Evolutionary conservation across 1,139 yeast species (phyloP), one percentile per base, ranked within the genome.

Genomic region (Sugiyamaella castrensis): DNA sequence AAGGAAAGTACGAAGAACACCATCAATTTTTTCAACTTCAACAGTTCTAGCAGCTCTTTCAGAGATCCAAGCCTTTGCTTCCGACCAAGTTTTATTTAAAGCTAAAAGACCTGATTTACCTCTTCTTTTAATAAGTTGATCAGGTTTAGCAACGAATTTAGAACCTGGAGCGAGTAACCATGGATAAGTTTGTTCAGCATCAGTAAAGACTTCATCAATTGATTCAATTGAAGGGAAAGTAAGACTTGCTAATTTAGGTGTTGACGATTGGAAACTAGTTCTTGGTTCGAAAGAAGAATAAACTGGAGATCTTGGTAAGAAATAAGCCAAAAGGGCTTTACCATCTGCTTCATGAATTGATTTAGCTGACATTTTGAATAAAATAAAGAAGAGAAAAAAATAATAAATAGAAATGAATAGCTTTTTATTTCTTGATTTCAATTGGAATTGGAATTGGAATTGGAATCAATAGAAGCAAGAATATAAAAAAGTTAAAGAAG

Each of bases 341-440:
- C 77, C 76, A 60, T 72, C 76, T 52, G 74, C 75, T 59, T 72
- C 76, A 53, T 72, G 71, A 49, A 72, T 73, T 16, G 76, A 69
- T 57, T 72, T 72, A 29, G 76, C 75, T 37, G 73, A 68, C 75
- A 71, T 72, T 19, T 19, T 19, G 24, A 19, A 19, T 19, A 19
- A 5, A 19, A 19, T 19, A 19, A 5, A 19, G 24, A 19, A 19
- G 5, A 19, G 24, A 19, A 19, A 15, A 19, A 8, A 11, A n/a
- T 28, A 9, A 10, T 19, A 19, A 19, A 19, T 19, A 19, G 24
- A 19, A 19, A 19, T 19, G 24, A 4, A 4, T 3, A 4, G 3
- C 5, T 19, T 19, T 4, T 19, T 19, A 19, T 19, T 19, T 19
- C 24, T 19, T 19, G 24, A 19, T 19, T 19, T 19, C 24, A 19